These are phyloP conservation scores for Pleurotus giganteus DNA, from an alignment of 768 basidiomycete genomes.

Conservation along the genomic window DNA sequence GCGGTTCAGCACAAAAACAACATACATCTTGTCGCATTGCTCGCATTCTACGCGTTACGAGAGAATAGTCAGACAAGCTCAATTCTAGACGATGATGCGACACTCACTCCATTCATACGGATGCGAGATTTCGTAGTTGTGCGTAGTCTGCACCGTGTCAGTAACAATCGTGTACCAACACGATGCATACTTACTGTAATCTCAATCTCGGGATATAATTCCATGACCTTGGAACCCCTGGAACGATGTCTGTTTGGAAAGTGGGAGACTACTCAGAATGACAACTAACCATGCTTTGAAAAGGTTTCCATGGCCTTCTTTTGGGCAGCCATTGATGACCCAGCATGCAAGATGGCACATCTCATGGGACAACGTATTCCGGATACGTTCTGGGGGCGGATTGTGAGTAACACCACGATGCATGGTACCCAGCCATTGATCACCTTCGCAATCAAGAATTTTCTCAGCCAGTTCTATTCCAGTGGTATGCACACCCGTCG, in stretches of 20 bases:
- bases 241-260: neutral
- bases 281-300: conserved; percentile 68
- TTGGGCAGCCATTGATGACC: conserved; percentile 69
- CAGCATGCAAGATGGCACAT: conserved; percentile 92
- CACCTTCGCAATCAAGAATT: conserved; percentile 76
- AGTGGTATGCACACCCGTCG: conserved; percentile 54
- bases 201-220: conserved; percentile 62
- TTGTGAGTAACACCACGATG: neutral
- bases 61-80: neutral
- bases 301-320: conserved; percentile 69
- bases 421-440: conserved; percentile 8
- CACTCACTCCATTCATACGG: conserved; percentile 72
- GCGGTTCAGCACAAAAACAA: neutral
- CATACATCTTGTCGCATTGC: conserved; percentile 62
- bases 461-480: conserved; percentile 83
- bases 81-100: conserved; percentile 2
- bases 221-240: conserved; percentile 75
- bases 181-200: conserved; percentile 50
- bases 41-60: conserved; percentile 48
- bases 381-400: conserved; percentile 59
- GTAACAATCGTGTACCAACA: neutral
- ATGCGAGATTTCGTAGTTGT: conserved; percentile 75
- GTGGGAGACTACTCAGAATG: neutral
- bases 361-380: conserved; percentile 83
- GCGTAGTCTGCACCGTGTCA: conserved; percentile 49